A percentile compares a stretch with the other conserved stretches of the same genome.
Evolutionary conservation across 2,329 filamentous ascomycete genomes (phyloP).

Genomic region (Cordyceps pruinosa): DNA sequence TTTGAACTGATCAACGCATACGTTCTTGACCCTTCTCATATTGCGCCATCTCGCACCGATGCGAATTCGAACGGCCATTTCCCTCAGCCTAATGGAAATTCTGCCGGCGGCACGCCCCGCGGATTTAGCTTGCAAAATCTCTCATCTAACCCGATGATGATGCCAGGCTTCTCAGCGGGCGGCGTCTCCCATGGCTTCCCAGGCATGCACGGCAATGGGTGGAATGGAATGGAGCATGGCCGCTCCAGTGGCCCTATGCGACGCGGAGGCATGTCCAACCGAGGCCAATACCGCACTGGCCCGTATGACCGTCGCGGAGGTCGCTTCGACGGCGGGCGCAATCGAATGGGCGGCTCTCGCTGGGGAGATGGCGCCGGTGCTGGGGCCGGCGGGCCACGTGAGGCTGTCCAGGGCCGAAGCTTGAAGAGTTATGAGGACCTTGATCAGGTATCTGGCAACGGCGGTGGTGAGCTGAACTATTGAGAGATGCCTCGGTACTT

Average conservation of each 20-base stretch:
- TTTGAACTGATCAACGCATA: conserved; percentile 89
- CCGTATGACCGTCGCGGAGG: conserved; percentile 66
- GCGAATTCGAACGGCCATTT: conserved; percentile 95
- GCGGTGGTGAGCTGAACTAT: conserved; percentile 84
- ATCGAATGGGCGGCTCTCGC: conserved; percentile 46
- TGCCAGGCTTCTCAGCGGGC: conserved; percentile 51
- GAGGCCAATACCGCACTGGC: conserved; percentile 55
- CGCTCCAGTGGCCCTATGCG: conserved; percentile 63
- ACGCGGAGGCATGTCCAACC: conserved; percentile 50
- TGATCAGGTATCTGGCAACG: conserved; percentile 71
- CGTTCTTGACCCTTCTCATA: conserved; percentile 88
- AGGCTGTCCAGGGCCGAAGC: conserved; percentile 86
- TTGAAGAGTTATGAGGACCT: conserved; percentile 97
- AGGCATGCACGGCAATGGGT: conserved; percentile 40
- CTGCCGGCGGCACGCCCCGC: conserved; percentile 75
- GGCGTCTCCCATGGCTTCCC: conserved; percentile 51
- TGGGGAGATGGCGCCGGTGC: conserved; percentile 73
- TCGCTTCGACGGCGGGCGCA: conserved; percentile 45
- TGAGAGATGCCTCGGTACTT: conserved; percentile 32
- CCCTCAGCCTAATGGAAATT: conserved; percentile 69
- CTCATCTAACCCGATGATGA: conserved; percentile 52
- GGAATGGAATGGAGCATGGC: conserved; percentile 46
- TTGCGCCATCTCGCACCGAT: conserved; percentile 87
- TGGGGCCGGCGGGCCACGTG: conserved; percentile 73
- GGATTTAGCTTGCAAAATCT: conserved; percentile 83